Conservation (phyloP, 2,329 filamentous ascomycete species). For the Beauveria scarabaeidicola region DNA sequence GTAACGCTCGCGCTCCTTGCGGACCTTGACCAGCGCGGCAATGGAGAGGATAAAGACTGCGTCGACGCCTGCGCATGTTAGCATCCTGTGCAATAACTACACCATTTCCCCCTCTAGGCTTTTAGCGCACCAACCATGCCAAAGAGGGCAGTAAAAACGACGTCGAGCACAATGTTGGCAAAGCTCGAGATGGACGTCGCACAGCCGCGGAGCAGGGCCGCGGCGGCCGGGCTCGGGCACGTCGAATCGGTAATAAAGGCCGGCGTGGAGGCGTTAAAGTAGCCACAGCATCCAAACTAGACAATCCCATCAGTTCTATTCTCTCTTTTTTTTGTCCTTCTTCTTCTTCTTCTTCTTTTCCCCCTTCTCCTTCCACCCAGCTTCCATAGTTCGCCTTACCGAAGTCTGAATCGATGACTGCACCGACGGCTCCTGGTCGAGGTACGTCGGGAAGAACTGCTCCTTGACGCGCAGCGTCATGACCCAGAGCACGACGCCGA, state of each 20-base stretch:
- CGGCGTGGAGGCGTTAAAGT: conserved; percentile 61
- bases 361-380: too few relatives aligned
- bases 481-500: conserved; percentile 65
- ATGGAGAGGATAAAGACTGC: conserved; percentile 60
- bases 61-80: conserved; percentile 43
- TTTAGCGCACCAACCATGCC: conserved; percentile 57
- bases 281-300: conserved; percentile 75
- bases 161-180: conserved; percentile 62
- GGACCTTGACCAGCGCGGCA: conserved; percentile 70
- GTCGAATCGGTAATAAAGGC: conserved; percentile 61
- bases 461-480: conserved; percentile 60
- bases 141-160: conserved; percentile 72
- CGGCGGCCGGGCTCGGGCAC: conserved; percentile 62
- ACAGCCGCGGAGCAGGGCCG: conserved; percentile 63
- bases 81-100: neutral
- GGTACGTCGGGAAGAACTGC: conserved; percentile 54
- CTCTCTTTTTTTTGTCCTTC: neutral
- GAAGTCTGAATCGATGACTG: conserved; percentile 64
- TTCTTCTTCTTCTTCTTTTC: neutral
- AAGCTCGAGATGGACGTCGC: conserved; percentile 58
- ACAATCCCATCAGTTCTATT: conserved; percentile 9
- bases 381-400: conserved; percentile 33
- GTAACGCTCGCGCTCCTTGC: conserved; percentile 72
- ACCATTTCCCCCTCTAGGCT: too few relatives aligned
- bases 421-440: conserved; percentile 42